Evolutionary conservation across 768 basidiomycete genomes (phyloP).

Genomic region (Rubroboletus pulcherrimus): DNA sequence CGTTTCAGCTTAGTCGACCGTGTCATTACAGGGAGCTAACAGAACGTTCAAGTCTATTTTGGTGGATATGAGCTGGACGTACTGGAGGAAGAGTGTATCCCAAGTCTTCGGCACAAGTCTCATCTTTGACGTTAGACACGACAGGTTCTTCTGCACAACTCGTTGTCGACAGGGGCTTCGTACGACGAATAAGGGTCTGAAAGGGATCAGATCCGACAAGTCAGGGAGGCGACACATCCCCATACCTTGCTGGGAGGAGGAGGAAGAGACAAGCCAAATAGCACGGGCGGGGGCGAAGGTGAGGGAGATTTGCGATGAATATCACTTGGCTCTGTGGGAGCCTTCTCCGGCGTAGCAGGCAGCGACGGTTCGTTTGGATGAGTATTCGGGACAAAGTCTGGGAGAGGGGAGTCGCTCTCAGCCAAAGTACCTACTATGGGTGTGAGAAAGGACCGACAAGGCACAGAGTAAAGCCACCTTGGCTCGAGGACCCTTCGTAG

Average conservation of each 20-base stretch:
- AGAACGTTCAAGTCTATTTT: not conserved
- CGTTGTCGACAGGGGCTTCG: constrained; percentile 13
- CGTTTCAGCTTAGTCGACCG: constrained; percentile 51
- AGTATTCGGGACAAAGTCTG: constrained; percentile 51
- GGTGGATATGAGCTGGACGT: not conserved
- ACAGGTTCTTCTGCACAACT: constrained; percentile 6
- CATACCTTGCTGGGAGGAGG: constrained; percentile 26
- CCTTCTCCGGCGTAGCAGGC: constrained; percentile 17
- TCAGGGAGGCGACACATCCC: not conserved
- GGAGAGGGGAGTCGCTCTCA: constrained; percentile 36
- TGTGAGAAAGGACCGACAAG: not conserved
- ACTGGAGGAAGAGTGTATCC: constrained; percentile 27
- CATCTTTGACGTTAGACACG: constrained; percentile 5
- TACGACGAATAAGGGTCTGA: constrained; percentile 26
- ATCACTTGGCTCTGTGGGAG: constrained; percentile 13
- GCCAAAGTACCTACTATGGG: not conserved
- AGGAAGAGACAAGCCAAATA: constrained; percentile 18
- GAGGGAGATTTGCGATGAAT: constrained; percentile 6
- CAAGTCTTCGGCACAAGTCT: constrained; percentile 3
- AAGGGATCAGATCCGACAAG: not conserved
- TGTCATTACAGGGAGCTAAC: constrained; percentile 39
- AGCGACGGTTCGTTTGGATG: constrained; percentile 49
- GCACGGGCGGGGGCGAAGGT: constrained; percentile 19
- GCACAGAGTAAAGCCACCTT: constrained; percentile 13
- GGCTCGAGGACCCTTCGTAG: constrained; percentile 16